Evolutionary conservation across 495 filamentous ascomycete species (phyloP).

Genomic region (Penicillium tannophilum): DNA sequence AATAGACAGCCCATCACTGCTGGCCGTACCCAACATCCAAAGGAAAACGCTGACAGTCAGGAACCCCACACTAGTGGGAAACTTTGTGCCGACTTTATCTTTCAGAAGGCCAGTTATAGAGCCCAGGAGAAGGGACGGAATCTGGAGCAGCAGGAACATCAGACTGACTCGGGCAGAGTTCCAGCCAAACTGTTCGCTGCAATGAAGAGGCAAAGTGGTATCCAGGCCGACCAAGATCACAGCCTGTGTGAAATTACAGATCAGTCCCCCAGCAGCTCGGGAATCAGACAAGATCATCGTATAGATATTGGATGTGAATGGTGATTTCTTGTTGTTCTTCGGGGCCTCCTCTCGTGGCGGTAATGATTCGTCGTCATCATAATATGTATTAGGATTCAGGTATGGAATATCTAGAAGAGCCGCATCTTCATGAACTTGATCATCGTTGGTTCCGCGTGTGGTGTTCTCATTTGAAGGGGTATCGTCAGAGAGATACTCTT

Average conservation of each 20-base stretch:
- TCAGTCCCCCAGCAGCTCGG: constrained; percentile 12
- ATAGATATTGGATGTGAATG: constrained; percentile 11
- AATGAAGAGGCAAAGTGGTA: constrained; percentile 22
- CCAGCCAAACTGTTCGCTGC: constrained; percentile 18
- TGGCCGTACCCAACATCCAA: constrained; percentile 12
- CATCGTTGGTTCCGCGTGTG: neutral
- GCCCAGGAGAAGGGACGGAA: constrained; percentile 9
- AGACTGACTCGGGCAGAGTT: constrained; percentile 10
- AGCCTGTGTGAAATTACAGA: constrained; percentile 11
- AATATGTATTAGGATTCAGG: neutral
- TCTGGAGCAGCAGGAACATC: constrained; percentile 20
- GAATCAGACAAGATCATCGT: constrained; percentile 16
- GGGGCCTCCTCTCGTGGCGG: neutral
- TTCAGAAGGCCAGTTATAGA: constrained; percentile 10
- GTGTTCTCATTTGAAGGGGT: neutral
- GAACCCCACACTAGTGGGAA: constrained; percentile 15
- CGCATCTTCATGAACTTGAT: neutral
- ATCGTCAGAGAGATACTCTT: neutral
- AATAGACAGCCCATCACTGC: constrained; percentile 14
- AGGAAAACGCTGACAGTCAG: neutral
- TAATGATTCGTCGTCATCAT: neutral
- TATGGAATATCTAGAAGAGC: neutral
- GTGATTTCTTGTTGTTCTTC: neutral
- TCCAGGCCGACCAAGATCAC: constrained; percentile 17
- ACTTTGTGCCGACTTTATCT: constrained; percentile 14